Conservation (phyloP, 768 basidiomycete species). For the Leccinum imitatum region DNA sequence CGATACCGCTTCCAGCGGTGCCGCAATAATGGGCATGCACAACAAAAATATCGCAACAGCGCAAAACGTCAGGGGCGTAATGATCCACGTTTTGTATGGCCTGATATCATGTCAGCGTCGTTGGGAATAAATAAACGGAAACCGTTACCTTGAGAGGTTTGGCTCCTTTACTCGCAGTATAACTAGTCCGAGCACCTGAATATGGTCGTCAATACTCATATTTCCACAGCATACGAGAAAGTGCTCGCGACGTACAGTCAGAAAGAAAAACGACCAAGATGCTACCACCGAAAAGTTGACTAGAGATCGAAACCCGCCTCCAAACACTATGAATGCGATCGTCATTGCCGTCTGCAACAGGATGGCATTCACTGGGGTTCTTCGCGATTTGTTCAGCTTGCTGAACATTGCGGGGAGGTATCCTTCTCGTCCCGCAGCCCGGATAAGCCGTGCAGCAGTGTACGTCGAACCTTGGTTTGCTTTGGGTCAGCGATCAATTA, state of each 20-base stretch:
- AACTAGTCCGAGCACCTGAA: slow-evolving; percentile 81
- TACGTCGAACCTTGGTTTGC: slow-evolving; percentile 51
- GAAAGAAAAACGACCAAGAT: slow-evolving; percentile 84
- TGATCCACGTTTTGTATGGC: slow-evolving; percentile 91
- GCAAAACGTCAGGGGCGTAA: slow-evolving; percentile 88
- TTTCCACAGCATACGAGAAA: not conserved
- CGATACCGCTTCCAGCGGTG: slow-evolving; percentile 83
- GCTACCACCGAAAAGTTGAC: slow-evolving; percentile 90
- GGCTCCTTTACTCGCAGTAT: slow-evolving; percentile 91
- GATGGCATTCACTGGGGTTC: slow-evolving; percentile 89
- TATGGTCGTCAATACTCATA: slow-evolving; percentile 5
- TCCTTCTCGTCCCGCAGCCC: slow-evolving; percentile 83
- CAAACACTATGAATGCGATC: slow-evolving; percentile 74
- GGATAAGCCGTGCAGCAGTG: slow-evolving; percentile 82
- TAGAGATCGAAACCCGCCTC: slow-evolving; percentile 85
- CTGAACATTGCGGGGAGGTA: slow-evolving; percentile 87
- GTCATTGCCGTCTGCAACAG: slow-evolving; percentile 76
- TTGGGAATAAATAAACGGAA: not conserved
- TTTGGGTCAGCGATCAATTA: slow-evolving; percentile 7
- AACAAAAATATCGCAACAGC: slow-evolving; percentile 62
- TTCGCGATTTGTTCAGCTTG: slow-evolving; percentile 65
- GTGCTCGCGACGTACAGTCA: slow-evolving; percentile 56
- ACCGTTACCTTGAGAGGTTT: slow-evolving; percentile 66
- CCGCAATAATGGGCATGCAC: slow-evolving; percentile 93
- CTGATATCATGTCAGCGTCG: slow-evolving; percentile 38